A percentile compares a stretch with the other conserved stretches of the same genome.
Conservation (phyloP, 1,284 basidiomycete species). For the Ganoderma leucocontextum region DNA sequence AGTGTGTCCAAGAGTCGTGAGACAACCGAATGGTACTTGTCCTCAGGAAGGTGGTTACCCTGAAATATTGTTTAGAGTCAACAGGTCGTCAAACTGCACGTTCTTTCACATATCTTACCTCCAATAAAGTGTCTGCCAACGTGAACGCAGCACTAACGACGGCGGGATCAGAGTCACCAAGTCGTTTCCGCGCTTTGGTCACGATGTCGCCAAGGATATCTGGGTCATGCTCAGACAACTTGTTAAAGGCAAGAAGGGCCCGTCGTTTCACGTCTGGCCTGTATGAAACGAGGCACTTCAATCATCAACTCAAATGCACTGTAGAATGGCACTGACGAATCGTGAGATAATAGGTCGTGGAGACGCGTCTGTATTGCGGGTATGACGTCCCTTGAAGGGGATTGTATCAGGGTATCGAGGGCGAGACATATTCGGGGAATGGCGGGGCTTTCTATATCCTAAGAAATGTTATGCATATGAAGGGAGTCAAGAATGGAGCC, state of each 20-base stretch:
- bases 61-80: constrained; percentile 5
- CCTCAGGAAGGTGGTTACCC: constrained; percentile 23
- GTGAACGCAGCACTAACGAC: constrained; percentile 60
- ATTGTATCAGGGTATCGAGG: constrained; percentile 68
- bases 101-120: constrained; percentile 32
- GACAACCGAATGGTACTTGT: constrained; percentile 27
- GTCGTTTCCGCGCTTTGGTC: constrained; percentile 50
- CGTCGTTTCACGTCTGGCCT: constrained; percentile 70
- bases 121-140: constrained; percentile 37
- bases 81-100: neutral
- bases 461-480: constrained; percentile 17
- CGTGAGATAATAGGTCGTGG: constrained; percentile 68
- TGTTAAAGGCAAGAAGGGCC: constrained; percentile 63
- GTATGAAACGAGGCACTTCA: constrained; percentile 22
- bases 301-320: constrained; percentile 38
- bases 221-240: constrained; percentile 57
- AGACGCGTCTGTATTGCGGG: constrained; percentile 77
- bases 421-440: constrained; percentile 72
- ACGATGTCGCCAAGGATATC: constrained; percentile 57
- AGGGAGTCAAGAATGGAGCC: constrained; percentile 12
- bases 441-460: constrained; percentile 72
- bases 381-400: constrained; percentile 67
- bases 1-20: constrained; percentile 23
- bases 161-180: constrained; percentile 55
- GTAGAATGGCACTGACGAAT: constrained; percentile 62